A percentile compares a stretch with the other conserved stretches of the same genome.
These are phyloP conservation scores for Aspergillus uvarum DNA, from an alignment of 2,329 filamentous ascomycete species.

Conservation along the genomic window DNA sequence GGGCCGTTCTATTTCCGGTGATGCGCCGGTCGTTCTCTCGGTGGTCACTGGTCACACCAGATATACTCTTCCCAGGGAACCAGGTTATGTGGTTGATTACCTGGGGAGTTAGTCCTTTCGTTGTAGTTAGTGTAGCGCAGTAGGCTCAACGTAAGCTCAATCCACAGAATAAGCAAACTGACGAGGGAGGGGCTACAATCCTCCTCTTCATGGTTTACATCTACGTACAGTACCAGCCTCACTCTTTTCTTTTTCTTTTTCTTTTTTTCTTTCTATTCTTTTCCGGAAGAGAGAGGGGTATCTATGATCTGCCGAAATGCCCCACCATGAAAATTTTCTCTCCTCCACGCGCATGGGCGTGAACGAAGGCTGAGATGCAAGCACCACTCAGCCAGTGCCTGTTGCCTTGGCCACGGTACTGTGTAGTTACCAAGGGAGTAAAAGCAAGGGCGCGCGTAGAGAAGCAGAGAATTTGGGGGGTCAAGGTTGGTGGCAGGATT, in stretches of 20 bases:
- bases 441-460: too few species aligned
- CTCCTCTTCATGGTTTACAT: neutral
- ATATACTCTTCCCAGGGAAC: neutral
- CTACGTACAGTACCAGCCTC: neutral
- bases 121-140: neutral
- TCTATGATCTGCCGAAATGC: neutral
- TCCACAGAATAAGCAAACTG: too few species aligned
- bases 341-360: neutral
- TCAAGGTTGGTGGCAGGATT: neutral
- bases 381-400: too few species aligned
- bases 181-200: too few species aligned
- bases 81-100: neutral
- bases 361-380: too few species aligned
- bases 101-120: neutral
- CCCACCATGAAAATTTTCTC: neutral
- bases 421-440: too few species aligned
- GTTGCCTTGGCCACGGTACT: too few species aligned
- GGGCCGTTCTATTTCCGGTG: neutral
- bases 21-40: neutral
- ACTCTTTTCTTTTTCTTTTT: neutral
- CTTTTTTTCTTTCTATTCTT: too few species aligned
- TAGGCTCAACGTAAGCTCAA: too few species aligned
- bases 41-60: neutral
- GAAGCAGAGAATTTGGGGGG: too few species aligned
- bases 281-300: neutral